Base-by-base conservation (phyloP, 2,329 filamentous ascomycete genomes). In the Neocatenulostroma microsporum region DNA sequence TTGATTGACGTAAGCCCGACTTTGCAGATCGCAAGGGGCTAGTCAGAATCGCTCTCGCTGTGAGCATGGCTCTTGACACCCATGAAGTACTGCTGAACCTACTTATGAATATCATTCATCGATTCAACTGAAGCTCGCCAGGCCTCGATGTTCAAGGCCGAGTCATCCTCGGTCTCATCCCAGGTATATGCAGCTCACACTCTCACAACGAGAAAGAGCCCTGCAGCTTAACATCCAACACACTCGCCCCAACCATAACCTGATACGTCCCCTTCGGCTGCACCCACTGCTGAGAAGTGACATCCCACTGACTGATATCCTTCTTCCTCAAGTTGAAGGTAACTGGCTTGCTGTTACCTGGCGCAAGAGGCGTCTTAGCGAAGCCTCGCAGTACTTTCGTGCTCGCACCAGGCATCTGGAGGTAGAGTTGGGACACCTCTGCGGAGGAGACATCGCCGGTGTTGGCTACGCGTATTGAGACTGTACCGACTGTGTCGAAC, bases 401-500 rank as follows among this genome's bases (percentile, higher is more conserved):
- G 6, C 48, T 44, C 7, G 33, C 30, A 60, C 60, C 18, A 1
- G 54, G 54, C 19, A 57, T 52, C 30, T 45, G 37, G 18, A 59
- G 57, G 44, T 75, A 75, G 3, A 78, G 53, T 50, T 79, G 75
- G 1, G 69, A 67, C 3, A 79, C 72, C 13, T 73, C 73, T 20
- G 68, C 68, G 17, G 71, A 72, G 0, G 58, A 45, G 2, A 63
- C 57, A 41, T 51, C 47, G 2, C 84, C 84, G 0, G 69, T 72
- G 51, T 91, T 91, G 6, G 63, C 70, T 2, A 89, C 62, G 0
- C 62, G 69, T 3, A 75, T 70, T 3, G 68, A 64, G 9, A 84
- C 62, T 15, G 60, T 58, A 42, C 73, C 80, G 1, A 79, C 67
- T 0, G 68, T 58, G 26, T 82, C 72, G 68, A 77, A 88, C 0